These are phyloP conservation scores for Penicillium sp. DNA, from an alignment of 2,329 filamentous ascomycete species.

Conservation along the genomic window DNA sequence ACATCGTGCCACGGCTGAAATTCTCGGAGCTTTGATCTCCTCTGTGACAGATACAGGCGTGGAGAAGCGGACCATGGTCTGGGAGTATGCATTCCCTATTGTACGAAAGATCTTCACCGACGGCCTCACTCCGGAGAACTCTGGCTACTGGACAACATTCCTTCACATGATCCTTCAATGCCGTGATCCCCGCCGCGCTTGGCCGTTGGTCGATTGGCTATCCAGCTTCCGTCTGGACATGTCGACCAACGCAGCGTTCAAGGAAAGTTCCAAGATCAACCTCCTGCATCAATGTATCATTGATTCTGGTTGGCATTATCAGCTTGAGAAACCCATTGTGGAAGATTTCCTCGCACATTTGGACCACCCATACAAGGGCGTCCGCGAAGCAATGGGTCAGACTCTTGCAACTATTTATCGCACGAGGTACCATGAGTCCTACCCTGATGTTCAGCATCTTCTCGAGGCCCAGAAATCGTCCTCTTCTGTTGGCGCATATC, in stretches of 20 bases:
- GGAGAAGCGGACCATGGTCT: slow-evolving; percentile 71
- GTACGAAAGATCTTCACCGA: slow-evolving; percentile 84
- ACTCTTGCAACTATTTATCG: slow-evolving; percentile 86
- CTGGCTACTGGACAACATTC: slow-evolving; percentile 91
- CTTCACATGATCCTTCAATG: slow-evolving; percentile 83
- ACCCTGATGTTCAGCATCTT: slow-evolving; percentile 71
- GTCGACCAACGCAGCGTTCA: slow-evolving; percentile 94
- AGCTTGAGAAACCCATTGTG: slow-evolving; percentile 79
- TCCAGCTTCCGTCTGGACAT: slow-evolving; percentile 87
- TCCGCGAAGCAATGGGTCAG: slow-evolving; percentile 89
- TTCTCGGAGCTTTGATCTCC: slow-evolving; percentile 78
- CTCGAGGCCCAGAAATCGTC: slow-evolving; percentile 73
- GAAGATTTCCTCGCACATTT: slow-evolving; percentile 87
- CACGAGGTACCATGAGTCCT: slow-evolving; percentile 91
- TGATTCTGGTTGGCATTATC: slow-evolving; percentile 95
- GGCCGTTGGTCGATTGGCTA: slow-evolving; percentile 80
- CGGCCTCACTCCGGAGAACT: slow-evolving; percentile 88
- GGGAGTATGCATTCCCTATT: slow-evolving; percentile 87
- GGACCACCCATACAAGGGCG: slow-evolving; percentile 96
- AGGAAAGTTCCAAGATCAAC: slow-evolving; percentile 95
- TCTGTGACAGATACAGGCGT: slow-evolving; percentile 75
- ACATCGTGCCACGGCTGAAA: slow-evolving; percentile 91
- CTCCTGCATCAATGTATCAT: slow-evolving; percentile 83
- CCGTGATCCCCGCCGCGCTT: slow-evolving; percentile 83
- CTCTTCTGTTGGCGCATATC: slow-evolving; percentile 78